Percentiles rank a stretch among this genome's conserved stretches.
These are phyloP conservation scores for Candida easanensis DNA, from an alignment of 805 yeast genomes.

Conservation along the genomic window DNA sequence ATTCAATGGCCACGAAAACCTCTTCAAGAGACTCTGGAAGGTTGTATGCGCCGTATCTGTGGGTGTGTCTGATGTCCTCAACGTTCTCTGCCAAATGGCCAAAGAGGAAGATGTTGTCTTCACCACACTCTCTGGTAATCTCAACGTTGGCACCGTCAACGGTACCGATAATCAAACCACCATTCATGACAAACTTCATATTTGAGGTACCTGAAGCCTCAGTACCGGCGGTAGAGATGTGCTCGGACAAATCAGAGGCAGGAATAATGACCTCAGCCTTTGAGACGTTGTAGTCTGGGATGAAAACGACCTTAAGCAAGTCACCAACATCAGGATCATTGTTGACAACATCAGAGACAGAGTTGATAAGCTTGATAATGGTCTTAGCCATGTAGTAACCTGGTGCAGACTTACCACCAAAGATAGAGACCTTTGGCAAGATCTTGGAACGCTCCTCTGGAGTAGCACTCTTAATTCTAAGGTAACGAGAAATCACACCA, in stretches of 20 bases:
- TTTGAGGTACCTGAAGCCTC: slow-evolving; percentile 96
- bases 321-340: slow-evolving; percentile 72
- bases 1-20: slow-evolving; percentile 66
- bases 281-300: slow-evolving; percentile 91
- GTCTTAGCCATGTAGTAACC: slow-evolving; percentile 95
- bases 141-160: slow-evolving; percentile 97
- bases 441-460: slow-evolving; percentile 56
- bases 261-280: slow-evolving; percentile 91
- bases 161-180: slow-evolving; percentile 92
- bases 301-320: slow-evolving; percentile 78
- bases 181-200: slow-evolving; percentile 93
- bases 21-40: slow-evolving; percentile 56
- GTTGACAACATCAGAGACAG: slow-evolving; percentile 79
- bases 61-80: slow-evolving; percentile 77
- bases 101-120: slow-evolving; percentile 86
- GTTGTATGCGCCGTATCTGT: slow-evolving; percentile 51
- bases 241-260: slow-evolving; percentile 88
- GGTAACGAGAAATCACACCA: slow-evolving; percentile 82
- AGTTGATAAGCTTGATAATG: slow-evolving; percentile 79
- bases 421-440: slow-evolving; percentile 73
- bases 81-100: slow-evolving; percentile 91
- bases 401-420: slow-evolving; percentile 98
- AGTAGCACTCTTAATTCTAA: slow-evolving; percentile 67
- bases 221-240: slow-evolving; percentile 95
- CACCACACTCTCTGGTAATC: slow-evolving; percentile 90